These are phyloP conservation scores for Lodderomyces parapsilosis DNA, from an alignment of 1,139 yeast species.

Conservation along the genomic window DNA sequence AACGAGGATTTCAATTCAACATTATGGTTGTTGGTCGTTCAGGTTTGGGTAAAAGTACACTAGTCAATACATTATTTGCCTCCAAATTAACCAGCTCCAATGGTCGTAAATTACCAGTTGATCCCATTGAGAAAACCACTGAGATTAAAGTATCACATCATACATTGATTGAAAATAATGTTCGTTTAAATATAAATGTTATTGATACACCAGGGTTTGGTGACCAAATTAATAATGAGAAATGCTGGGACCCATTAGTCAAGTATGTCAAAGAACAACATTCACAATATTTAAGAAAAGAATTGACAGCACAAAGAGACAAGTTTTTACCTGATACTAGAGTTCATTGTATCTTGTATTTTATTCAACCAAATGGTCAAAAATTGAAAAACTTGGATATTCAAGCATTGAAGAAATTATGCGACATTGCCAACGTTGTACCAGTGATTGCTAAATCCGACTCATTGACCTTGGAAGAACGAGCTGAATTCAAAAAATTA, in stretches of 20 bases:
- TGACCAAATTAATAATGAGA: conserved; percentile 92
- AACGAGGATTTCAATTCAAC: conserved; percentile 92
- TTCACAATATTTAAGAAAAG: conserved; percentile 88
- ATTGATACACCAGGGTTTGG: conserved; percentile 99
- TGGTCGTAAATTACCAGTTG: conserved; percentile 66
- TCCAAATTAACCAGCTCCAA: conserved; percentile 71
- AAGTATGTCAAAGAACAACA: conserved; percentile 97
- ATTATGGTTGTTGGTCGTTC: conserved; percentile 93
- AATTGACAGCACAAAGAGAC: conserved; percentile 94
- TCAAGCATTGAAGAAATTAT: conserved; percentile 76
- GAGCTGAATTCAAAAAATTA: conserved; percentile 69
- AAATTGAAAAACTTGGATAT: conserved; percentile 83
- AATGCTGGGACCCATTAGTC: conserved; percentile 96
- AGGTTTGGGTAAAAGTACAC: conserved; percentile 91
- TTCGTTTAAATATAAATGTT: conserved; percentile 77
- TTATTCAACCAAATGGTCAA: conserved; percentile 82
- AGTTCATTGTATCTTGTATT: conserved; percentile 90
- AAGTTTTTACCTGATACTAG: conserved; percentile 82
- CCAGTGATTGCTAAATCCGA: conserved; percentile 88
- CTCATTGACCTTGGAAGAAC: conserved; percentile 81
- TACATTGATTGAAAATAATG: conserved; percentile 76
- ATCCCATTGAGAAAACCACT: conserved; percentile 82
- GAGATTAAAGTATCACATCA: conserved; percentile 80
- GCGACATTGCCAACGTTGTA: conserved; percentile 90
- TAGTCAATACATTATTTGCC: conserved; percentile 86